Base-by-base conservation (phyloP, 164 flowering plant species). In the Annona squamosa region DNA sequence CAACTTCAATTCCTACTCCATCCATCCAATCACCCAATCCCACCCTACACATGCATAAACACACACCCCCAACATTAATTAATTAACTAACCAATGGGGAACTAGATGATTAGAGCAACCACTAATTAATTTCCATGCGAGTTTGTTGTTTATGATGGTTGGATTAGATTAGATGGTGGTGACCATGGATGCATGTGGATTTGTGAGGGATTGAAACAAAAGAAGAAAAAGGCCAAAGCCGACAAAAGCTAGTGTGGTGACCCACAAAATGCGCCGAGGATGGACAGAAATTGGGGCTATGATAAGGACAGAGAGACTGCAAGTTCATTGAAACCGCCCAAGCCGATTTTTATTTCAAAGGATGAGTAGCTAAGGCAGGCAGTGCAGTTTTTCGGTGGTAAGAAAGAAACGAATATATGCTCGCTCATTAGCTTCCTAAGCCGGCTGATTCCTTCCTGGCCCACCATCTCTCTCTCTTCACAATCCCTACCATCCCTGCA, bases 251-350 rank as follows among this genome's bases (percentile, higher is more conserved):
- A 44, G 41, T 2, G 67, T 66, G 46, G 64, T 26, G 67, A 56
- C 67, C 66, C 68, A 2, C 68, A 12, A 41, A 66, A 66, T 66
- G 68, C 47, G 68, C 68, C 6, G 68, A 43, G 68, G 44, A n/a
- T 13, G 65, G 18, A 63, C 18, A 44, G 65, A 61, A 71, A 71
- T 44, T 43, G 12, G 71, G 57, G 41, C n/a, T 63, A 17, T 63
- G 65, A 66, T 42, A 43, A 13, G 17, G 68, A 66, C 45, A 1
- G 68, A 66, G 68, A 66, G 1, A 46, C 16, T 66, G 68, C 37
- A 26, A 18, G 3, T 37, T 63, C 66, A 66, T 66, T 42, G 68
- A 66, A 66, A 66, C 46, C 68, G 46, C 68, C 68, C 42, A 66
- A 66, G 9, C 59, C 59, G 13, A 52, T 10, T 10, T 16, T 16